Percentiles rank a stretch among this genome's conserved stretches.
These are phyloP conservation scores for Aspergillus cejpii DNA, from an alignment of 2,329 filamentous ascomycete genomes.

Conservation along the genomic window DNA sequence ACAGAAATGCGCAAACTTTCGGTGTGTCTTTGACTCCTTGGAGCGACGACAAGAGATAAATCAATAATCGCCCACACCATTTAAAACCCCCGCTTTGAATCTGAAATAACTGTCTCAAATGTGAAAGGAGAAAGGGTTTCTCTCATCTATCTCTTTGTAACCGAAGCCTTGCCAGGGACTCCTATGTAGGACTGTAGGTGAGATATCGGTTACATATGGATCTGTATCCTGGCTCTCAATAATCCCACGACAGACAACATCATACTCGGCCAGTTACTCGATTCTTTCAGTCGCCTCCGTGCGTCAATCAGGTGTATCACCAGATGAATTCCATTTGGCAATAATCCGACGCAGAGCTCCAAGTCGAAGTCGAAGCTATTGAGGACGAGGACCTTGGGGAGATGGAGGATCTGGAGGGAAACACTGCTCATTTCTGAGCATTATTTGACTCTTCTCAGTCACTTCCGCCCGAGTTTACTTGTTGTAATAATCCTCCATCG, in stretches of 20 bases:
- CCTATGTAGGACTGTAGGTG: background rate
- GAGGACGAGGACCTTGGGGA: background rate
- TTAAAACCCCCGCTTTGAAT: slow-evolving; percentile 1
- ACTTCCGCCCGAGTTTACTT: too few species aligned
- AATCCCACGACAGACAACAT: background rate
- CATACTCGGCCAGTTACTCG: background rate
- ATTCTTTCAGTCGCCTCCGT: background rate
- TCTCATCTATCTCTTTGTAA: background rate
- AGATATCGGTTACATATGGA: background rate
- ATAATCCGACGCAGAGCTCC: background rate
- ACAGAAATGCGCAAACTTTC: slow-evolving; percentile 20
- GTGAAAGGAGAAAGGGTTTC: background rate
- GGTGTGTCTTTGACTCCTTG: slow-evolving; percentile 13
- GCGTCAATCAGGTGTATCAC: background rate
- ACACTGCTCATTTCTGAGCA: too few species aligned
- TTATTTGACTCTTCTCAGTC: too few species aligned
- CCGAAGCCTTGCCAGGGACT: background rate
- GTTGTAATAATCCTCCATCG: slow-evolving; percentile 10
- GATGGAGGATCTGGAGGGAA: too few species aligned
- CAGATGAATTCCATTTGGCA: background rate
- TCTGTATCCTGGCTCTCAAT: background rate
- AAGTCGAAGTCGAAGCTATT: background rate
- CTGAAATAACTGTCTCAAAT: background rate
- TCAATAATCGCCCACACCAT: slow-evolving; percentile 3
- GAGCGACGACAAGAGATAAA: slow-evolving; percentile 3